Evolutionary conservation across 495 filamentous ascomycete species (phyloP).

Genomic region (Hyaloscypha finlandica): DNA sequence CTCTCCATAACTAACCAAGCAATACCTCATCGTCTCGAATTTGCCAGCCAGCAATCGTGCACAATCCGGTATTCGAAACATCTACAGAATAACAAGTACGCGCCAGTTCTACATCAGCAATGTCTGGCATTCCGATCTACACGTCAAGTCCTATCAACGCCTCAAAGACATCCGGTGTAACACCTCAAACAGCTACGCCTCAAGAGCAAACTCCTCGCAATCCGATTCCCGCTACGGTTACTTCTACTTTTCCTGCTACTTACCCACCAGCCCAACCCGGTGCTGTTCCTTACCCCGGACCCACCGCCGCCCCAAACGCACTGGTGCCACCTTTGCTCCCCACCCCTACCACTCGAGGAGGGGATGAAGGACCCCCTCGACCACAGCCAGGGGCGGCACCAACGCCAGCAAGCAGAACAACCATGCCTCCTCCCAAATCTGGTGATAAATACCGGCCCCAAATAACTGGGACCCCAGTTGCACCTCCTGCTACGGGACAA

Average conservation of each 20-base stretch:
- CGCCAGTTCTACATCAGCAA: slow-evolving; percentile 20
- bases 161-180: slow-evolving; percentile 39
- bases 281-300: slow-evolving; percentile 23
- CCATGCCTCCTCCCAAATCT: slow-evolving; percentile 50
- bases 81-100: not conserved
- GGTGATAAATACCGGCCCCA: slow-evolving; percentile 39
- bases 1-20: no score
- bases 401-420: slow-evolving; percentile 24
- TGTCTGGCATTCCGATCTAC: slow-evolving; percentile 53
- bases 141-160: slow-evolving; percentile 50
- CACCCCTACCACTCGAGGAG: slow-evolving; percentile 33
- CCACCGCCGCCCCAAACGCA: slow-evolving; percentile 19
- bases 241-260: slow-evolving; percentile 18
- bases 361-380: slow-evolving; percentile 37
- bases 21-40: not conserved
- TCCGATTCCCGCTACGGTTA: slow-evolving; percentile 15
- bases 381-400: slow-evolving; percentile 56
- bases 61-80: not conserved
- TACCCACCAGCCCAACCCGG: slow-evolving; percentile 29
- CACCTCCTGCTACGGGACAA: slow-evolving; percentile 26
- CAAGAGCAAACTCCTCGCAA: not conserved
- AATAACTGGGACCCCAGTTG: slow-evolving; percentile 21
- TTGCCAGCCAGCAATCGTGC: not conserved
- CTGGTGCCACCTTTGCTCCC: slow-evolving; percentile 26
- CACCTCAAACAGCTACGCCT: slow-evolving; percentile 38